Conservation (phyloP, 768 basidiomycete species). For the Boletus rufocinnamomeus region DNA sequence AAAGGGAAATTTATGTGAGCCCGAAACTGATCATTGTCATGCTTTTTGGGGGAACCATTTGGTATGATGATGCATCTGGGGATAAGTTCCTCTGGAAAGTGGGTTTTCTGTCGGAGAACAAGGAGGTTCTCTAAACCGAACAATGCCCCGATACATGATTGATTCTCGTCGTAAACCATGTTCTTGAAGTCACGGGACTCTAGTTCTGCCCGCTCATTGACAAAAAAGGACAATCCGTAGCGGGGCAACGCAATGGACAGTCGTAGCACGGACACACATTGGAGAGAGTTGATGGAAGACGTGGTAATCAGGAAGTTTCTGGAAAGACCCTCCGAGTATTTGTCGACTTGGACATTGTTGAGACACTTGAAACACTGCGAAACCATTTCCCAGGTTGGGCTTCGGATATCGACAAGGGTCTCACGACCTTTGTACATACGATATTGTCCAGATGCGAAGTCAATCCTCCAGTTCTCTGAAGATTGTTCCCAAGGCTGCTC, state of each 20-base stretch:
- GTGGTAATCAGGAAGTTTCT: conserved; percentile 18
- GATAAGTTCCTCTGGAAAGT: not conserved
- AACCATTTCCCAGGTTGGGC: conserved; percentile 23
- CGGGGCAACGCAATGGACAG: conserved; percentile 36
- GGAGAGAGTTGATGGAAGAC: not conserved
- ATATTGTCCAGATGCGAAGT: not conserved
- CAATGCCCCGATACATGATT: conserved; percentile 42
- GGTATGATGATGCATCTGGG: not conserved
- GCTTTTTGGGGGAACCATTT: not conserved
- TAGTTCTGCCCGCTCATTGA: conserved; percentile 29
- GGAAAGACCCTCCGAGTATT: not conserved
- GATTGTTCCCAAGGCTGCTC: conserved; percentile 24
- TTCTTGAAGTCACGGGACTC: conserved; percentile 40
- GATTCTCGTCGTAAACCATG: conserved; percentile 40
- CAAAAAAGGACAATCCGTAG: conserved; percentile 39
- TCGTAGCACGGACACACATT: not conserved
- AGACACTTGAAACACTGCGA: conserved; percentile 5
- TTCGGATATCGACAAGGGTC: conserved; percentile 25
- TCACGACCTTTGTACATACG: not conserved
- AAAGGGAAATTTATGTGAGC: too few relatives aligned
- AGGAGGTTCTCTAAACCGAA: conserved; percentile 41
- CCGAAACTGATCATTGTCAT: not conserved
- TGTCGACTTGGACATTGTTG: not conserved
- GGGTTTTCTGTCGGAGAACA: conserved; percentile 16
- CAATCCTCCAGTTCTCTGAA: conserved; percentile 22